Percentiles rank a stretch among this genome's conserved stretches.
Evolutionary conservation across 306 rosid species (phyloP).

Genomic region (Inga leiocalycina): DNA sequence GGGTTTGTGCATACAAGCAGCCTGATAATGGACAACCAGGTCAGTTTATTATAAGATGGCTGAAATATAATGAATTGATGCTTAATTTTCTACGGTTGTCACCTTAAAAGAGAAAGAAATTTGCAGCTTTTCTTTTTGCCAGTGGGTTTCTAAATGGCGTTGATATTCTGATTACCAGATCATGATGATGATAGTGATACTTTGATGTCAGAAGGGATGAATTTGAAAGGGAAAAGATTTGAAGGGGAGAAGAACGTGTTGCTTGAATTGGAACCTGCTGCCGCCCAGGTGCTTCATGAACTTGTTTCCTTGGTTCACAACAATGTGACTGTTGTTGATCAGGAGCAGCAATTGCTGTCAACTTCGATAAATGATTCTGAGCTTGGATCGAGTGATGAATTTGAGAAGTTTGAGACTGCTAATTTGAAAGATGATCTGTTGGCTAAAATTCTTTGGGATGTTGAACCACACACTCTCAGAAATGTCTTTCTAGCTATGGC

Average conservation of each 20-base stretch:
- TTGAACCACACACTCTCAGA: constrained; percentile 62
- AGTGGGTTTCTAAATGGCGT: constrained; percentile 30
- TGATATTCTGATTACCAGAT: constrained; percentile 57
- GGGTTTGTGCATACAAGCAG: constrained; percentile 28
- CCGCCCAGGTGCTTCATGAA: constrained; percentile 76
- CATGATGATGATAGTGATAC: constrained; percentile 34
- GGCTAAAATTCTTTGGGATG: constrained; percentile 68
- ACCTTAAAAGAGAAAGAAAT: constrained; percentile 23
- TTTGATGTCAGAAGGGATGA: constrained; percentile 45
- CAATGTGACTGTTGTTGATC: constrained; percentile 44
- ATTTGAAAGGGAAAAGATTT: constrained; percentile 49
- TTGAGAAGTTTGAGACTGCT: constrained; percentile 35
- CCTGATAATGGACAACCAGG: constrained; percentile 49
- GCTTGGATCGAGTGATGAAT: constrained; percentile 39
- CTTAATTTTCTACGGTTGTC: constrained; percentile 20
- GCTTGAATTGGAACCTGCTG: constrained; percentile 62
- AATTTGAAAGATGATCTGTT: constrained; percentile 69
- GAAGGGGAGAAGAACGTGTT: constrained; percentile 41
- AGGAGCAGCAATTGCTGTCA: constrained; percentile 45
- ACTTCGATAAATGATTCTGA: constrained; percentile 52
- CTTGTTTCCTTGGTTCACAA: constrained; percentile 83
- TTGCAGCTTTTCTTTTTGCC: constrained; percentile 20
- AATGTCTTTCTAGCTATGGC: constrained; percentile 77
- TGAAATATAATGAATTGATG: constrained; percentile 29
- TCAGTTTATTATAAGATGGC: constrained; percentile 38